A percentile compares a stretch with the other conserved stretches of the same genome.
These are phyloP conservation scores for Stromatinia cepivora DNA, from an alignment of 2,329 filamentous ascomycete species.

Conservation along the genomic window DNA sequence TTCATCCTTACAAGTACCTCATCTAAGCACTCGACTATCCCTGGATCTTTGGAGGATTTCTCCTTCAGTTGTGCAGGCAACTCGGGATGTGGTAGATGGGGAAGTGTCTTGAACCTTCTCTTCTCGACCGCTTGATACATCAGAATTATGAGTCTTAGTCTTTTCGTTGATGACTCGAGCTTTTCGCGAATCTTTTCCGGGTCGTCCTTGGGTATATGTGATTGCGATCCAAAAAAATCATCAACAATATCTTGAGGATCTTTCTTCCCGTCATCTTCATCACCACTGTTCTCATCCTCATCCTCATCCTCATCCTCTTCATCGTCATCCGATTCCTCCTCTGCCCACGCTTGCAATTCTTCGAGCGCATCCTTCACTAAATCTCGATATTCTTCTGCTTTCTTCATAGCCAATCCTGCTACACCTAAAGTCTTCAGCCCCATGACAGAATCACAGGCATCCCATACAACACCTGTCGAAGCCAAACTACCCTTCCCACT, in stretches of 20 bases:
- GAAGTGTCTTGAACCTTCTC: slow-evolving; percentile 63
- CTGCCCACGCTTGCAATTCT: slow-evolving; percentile 86
- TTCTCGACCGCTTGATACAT: slow-evolving; percentile 71
- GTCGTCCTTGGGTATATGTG: slow-evolving; percentile 63
- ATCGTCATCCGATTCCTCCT: slow-evolving; percentile 65
- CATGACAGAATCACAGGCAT: slow-evolving; percentile 73
- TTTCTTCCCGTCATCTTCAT: slow-evolving; percentile 44
- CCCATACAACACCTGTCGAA: slow-evolving; percentile 78
- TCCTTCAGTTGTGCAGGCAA: slow-evolving; percentile 35
- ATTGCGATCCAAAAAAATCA: slow-evolving; percentile 63
- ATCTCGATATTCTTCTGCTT: slow-evolving; percentile 72
- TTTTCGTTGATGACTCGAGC: slow-evolving; percentile 63
- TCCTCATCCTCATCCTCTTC: slow-evolving; percentile 56
- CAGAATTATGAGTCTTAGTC: slow-evolving; percentile 65
- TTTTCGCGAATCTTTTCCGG: slow-evolving; percentile 63
- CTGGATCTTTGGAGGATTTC: slow-evolving; percentile 26
- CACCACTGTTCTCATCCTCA: slow-evolving; percentile 54
- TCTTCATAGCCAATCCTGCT: slow-evolving; percentile 66
- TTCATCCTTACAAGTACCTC: slow-evolving; percentile 57
- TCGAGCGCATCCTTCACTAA: slow-evolving; percentile 79
- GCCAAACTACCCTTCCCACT: slow-evolving; percentile 56
- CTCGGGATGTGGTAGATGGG: slow-evolving; percentile 46
- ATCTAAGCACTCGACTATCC: slow-evolving; percentile 50
- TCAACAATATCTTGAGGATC: slow-evolving; percentile 61
- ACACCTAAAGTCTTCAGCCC: slow-evolving; percentile 66